Conservation (phyloP, 176 grass and related monocot species). For the Cenchrus americanus region DNA sequence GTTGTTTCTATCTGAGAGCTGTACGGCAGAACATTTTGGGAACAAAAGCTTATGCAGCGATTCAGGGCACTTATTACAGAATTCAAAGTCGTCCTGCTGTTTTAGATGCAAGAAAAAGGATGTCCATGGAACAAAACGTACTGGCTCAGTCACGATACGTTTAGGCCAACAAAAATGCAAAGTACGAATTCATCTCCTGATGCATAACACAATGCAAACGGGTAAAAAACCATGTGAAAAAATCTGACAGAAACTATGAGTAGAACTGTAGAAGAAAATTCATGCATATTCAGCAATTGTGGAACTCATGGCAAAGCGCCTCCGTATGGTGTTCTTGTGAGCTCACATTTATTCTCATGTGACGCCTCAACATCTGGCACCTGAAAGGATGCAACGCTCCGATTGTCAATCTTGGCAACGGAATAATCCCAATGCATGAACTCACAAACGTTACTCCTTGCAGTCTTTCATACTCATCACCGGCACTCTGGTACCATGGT, state of each 20-base stretch:
- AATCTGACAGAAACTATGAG: no score
- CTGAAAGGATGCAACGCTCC: conserved; percentile 15
- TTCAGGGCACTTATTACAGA: conserved; percentile 58
- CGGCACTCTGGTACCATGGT: conserved; percentile 42
- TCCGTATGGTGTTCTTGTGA: conserved; percentile 77
- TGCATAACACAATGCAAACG: conserved; percentile 1
- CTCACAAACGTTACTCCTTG: no score
- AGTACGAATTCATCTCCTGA: conserved; percentile 86
- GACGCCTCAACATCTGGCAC: conserved; percentile 74
- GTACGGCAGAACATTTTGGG: not conserved
- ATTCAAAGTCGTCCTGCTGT: conserved; percentile 76
- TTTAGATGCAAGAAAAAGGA: conserved; percentile 68
- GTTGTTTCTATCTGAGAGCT: no score
- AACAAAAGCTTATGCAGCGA: not conserved
- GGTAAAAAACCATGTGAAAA: conserved; percentile 9
- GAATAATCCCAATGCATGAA: not conserved
- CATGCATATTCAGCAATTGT: no score
- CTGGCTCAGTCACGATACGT: conserved; percentile 67
- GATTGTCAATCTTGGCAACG: not conserved
- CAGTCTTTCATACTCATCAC: conserved; percentile 39
- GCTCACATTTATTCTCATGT: conserved; percentile 67
- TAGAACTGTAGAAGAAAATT: no score
- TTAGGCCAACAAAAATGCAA: conserved; percentile 86
- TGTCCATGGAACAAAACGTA: conserved; percentile 92
- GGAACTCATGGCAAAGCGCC: conserved; percentile 63